These are phyloP conservation scores for Starmerella ratchasimensis DNA, from an alignment of 805 yeast species.

Conservation along the genomic window DNA sequence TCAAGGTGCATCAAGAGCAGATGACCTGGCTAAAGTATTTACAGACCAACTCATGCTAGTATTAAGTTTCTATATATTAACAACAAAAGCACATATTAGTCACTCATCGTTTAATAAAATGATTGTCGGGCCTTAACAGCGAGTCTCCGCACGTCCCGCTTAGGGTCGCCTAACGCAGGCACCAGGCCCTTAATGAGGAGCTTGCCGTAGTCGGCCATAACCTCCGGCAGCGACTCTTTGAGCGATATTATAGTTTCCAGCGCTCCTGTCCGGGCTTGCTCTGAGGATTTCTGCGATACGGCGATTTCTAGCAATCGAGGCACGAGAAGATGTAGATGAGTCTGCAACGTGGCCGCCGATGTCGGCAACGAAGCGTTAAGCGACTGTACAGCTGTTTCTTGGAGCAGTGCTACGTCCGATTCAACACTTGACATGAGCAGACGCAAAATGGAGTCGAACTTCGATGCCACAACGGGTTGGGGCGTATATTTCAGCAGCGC, in stretches of 20 bases:
- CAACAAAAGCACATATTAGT: too few species aligned
- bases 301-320: conserved; percentile 5
- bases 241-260: conserved; percentile 6
- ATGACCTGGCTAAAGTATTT: too few species aligned
- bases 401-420: conserved; percentile 25
- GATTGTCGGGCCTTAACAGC: conserved; percentile 69
- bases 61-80: too few species aligned
- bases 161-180: conserved; percentile 54
- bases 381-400: conserved; percentile 5
- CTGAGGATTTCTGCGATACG: background rate
- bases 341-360: conserved; percentile 3
- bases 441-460: conserved; percentile 53
- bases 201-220: conserved; percentile 1
- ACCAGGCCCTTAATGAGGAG: conserved; percentile 36
- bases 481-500: conserved; percentile 53
- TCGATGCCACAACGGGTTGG: conserved; percentile 46
- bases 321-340: conserved; percentile 1
- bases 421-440: conserved; percentile 52
- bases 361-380: conserved; percentile 7
- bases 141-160: conserved; percentile 57
- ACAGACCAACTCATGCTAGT: too few species aligned
- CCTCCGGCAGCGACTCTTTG: conserved; percentile 1
- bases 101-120: conserved; percentile 3
- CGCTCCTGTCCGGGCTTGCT: conserved; percentile 5
- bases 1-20: background rate